Conservation (phyloP, 352 stramenopile genomes). For the Pythium grandisporangium region DNA sequence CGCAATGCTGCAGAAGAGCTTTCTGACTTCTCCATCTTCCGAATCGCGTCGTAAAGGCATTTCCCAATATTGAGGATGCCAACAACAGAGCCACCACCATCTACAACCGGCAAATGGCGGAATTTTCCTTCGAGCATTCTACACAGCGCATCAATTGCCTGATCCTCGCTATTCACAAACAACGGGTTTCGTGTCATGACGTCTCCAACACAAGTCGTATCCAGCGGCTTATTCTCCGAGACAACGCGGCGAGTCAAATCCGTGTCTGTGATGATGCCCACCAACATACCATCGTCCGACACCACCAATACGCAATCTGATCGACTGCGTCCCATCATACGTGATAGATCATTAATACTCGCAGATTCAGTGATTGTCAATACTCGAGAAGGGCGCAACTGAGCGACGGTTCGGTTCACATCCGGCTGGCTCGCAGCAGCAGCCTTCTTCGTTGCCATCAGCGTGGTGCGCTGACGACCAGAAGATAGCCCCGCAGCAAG, state of each 20-base stretch:
- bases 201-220: conserved; percentile 56
- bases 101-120: conserved; percentile 77
- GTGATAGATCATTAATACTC: conserved; percentile 79
- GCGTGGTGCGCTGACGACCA: conserved; percentile 39
- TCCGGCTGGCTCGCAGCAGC: conserved; percentile 47
- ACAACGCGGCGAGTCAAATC: conserved; percentile 80
- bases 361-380: conserved; percentile 78
- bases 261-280: conserved; percentile 94
- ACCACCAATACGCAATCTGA: conserved; percentile 92
- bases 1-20: conserved; percentile 63
- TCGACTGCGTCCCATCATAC: conserved; percentile 86
- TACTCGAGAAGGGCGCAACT: conserved; percentile 80
- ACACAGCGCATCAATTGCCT: conserved; percentile 79
- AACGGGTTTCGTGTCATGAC: conserved; percentile 82
- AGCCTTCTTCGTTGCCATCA: conserved; percentile 31
- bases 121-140: conserved; percentile 85
- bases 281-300: conserved; percentile 79
- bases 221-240: conserved; percentile 63
- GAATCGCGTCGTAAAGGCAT: conserved; percentile 97
- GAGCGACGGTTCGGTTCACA: conserved; percentile 66
- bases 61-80: conserved; percentile 98
- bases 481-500: conserved; percentile 18
- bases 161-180: conserved; percentile 78
- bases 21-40: conserved; percentile 93
- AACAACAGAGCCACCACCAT: conserved; percentile 81